Base-by-base conservation (phyloP, 2,329 filamentous ascomycete genomes). In the Hypomyces perniciosus region DNA sequence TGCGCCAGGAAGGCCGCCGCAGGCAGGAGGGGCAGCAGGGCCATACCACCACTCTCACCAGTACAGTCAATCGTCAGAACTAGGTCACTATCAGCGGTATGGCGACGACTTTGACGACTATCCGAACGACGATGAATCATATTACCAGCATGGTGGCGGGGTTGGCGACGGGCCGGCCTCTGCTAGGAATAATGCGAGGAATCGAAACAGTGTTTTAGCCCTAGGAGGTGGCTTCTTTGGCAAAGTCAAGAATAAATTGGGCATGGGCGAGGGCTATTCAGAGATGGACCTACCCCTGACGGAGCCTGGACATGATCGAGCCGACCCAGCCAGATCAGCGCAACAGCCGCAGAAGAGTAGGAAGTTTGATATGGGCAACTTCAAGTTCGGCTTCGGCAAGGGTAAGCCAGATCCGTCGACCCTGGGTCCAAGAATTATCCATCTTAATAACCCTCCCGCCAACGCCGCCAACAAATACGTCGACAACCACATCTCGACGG, bases 201-300 rank as follows among this genome's bases (percentile, higher is more conserved):
- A 90, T 66, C 81, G 93, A 60, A 96, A 95, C 67, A 97, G 91
- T 69, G 87, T 96, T 47, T 72, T 97, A 62, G 83, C 85, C 59
- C 72, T 97, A 62, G 91, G 92, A 54, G 91, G 92, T 54, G 91
- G 92, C 13, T 73, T 97, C 54, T 75, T 96, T 62, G 93, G 91
- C 41, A 85, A 80, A 63, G 86, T 92, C 39, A 97, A 95, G 75
- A 91, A 87, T 66, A 90, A 87, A 77, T 73, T 99, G 54, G 92
- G 93, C 48, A 90, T 96, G 84, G 86, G 83, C 26, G 79, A 87
- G 60, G 80, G 85, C 56, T 97, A 99, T 70, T 96, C 92, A 33
- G 93, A 97, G 71, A 99, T 99, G 93, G 92, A 99, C 66, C 76
- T 99, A 49, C 93, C 93, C 10, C 76, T 99, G 68, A 97, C 92